Conservation (phyloP, 495 filamentous ascomycete species). For the Acidomyces sp. region DNA sequence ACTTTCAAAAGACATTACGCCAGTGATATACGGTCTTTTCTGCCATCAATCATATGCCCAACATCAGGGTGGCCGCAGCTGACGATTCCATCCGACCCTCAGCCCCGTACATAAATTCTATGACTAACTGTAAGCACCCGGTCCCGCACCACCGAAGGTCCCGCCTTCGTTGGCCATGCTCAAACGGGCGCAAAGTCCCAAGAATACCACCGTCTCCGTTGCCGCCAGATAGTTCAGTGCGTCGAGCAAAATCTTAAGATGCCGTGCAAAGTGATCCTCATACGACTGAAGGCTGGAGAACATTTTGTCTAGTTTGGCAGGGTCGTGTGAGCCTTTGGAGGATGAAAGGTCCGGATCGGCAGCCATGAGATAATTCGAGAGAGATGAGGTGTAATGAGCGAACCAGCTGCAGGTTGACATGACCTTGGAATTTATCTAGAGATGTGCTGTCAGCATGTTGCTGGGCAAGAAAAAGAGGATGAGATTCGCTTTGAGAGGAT, state of each 20-base stretch:
- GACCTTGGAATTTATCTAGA: slow-evolving; percentile 86
- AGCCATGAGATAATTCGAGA: slow-evolving; percentile 64
- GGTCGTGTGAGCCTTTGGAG: slow-evolving; percentile 40
- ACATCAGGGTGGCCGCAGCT: too few species aligned
- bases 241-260: slow-evolving; percentile 83
- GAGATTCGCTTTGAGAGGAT: not conserved
- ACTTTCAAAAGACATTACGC: too few species aligned
- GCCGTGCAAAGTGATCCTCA: slow-evolving; percentile 80
- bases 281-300: slow-evolving; percentile 75
- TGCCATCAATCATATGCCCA: too few species aligned
- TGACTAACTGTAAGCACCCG: slow-evolving; percentile 5
- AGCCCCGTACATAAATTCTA: too few species aligned
- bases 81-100: too few species aligned
- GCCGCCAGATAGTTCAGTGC: slow-evolving; percentile 92
- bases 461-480: too few species aligned
- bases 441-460: too few species aligned
- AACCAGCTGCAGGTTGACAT: slow-evolving; percentile 88
- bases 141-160: slow-evolving; percentile 16
- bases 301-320: slow-evolving; percentile 58
- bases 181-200: slow-evolving; percentile 69
- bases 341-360: slow-evolving; percentile 40
- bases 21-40: too few species aligned
- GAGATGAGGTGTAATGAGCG: slow-evolving; percentile 66
- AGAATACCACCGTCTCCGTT: slow-evolving; percentile 87
- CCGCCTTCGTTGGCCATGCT: slow-evolving; percentile 60